Evolutionary conservation across 2,329 filamentous ascomycete genomes (phyloP).

Genomic region (Trichoderma sp.): DNA sequence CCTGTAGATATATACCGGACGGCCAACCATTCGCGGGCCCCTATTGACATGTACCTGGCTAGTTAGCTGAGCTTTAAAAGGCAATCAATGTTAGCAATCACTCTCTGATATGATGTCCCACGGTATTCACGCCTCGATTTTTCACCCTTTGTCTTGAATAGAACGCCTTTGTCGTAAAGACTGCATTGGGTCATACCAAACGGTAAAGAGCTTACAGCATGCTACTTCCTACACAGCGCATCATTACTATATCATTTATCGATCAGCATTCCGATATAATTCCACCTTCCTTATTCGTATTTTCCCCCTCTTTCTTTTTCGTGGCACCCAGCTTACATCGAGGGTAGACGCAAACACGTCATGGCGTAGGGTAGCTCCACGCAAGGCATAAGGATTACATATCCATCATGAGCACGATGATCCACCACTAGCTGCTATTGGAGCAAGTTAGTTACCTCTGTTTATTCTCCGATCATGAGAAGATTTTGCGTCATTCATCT

Average conservation of each 20-base stretch:
- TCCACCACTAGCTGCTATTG: background rate
- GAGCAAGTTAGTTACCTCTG: background rate
- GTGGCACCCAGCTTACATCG: background rate
- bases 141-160: background rate
- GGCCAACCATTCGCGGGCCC: background rate
- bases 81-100: background rate
- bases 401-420: background rate
- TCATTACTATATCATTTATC: background rate
- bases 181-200: background rate
- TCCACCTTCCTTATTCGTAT: background rate
- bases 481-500: background rate
- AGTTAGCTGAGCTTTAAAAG: background rate
- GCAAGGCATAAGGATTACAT: background rate
- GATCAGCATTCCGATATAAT: background rate
- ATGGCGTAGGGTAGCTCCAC: background rate
- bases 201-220: background rate
- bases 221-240: background rate
- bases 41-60: background rate
- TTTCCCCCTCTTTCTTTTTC: background rate
- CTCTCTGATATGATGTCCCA: background rate
- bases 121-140: background rate
- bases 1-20: background rate
- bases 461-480: background rate
- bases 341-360: background rate
- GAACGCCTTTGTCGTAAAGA: background rate